A percentile compares a stretch with the other conserved stretches of the same genome.
These are phyloP conservation scores for Spathaspora arborariae DNA, from an alignment of 805 yeast genomes.

Conservation along the genomic window DNA sequence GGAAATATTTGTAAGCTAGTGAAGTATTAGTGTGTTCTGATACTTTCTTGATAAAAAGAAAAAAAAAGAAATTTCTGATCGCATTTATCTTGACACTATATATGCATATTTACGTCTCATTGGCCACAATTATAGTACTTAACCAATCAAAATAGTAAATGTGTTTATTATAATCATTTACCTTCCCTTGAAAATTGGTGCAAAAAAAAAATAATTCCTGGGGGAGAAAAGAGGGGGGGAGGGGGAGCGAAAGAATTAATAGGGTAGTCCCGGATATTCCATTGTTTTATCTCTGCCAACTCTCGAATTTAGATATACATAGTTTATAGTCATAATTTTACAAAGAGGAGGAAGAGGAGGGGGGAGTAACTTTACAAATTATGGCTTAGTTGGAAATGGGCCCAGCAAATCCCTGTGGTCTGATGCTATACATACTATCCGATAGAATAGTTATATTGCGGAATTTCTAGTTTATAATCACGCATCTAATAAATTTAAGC, in stretches of 20 bases:
- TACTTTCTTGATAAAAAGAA: too few relatives aligned
- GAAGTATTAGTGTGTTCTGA: neutral
- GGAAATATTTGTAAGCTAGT: neutral
- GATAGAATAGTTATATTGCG: neutral
- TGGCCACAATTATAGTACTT: neutral
- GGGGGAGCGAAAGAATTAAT: too few relatives aligned
- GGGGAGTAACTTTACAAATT: too few relatives aligned
- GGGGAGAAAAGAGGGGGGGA: neutral
- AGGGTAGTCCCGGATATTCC: too few relatives aligned
- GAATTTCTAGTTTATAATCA: too few relatives aligned
- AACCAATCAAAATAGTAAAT: neutral
- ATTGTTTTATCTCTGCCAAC: too few relatives aligned
- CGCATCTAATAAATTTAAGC: neutral
- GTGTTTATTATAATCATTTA: too few relatives aligned
- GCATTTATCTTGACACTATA: neutral
- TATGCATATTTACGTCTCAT: neutral
- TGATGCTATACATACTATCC: neutral
- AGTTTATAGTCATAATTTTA: too few relatives aligned
- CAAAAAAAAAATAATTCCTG: neutral
- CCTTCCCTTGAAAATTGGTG: neutral
- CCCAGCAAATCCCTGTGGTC: too few relatives aligned
- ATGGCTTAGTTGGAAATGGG: too few relatives aligned
- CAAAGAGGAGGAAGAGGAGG: too few relatives aligned
- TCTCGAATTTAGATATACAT: too few relatives aligned
- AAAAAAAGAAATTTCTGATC: neutral